A percentile compares a stretch with the other conserved stretches of the same genome.
Evolutionary conservation across 352 stramenopile genomes (phyloP).

Genomic region (Pythium folliculosum): DNA sequence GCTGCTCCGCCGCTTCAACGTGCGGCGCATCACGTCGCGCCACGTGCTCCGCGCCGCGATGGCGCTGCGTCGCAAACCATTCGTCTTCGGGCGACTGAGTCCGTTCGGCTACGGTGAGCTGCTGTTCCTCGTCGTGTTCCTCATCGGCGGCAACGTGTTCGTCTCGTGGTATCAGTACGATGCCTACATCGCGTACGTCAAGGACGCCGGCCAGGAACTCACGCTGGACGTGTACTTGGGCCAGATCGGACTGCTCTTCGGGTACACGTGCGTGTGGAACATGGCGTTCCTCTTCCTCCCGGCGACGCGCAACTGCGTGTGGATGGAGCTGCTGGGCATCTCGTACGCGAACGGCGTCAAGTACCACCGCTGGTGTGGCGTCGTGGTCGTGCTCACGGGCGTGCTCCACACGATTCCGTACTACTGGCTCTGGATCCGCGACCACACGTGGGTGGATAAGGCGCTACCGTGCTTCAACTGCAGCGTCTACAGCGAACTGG

Average conservation of each 20-base stretch:
- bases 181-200: constrained; percentile 13
- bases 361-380: constrained; percentile 41
- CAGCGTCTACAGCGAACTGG: constrained; percentile 19
- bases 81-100: constrained; percentile 12
- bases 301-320: constrained; percentile 35
- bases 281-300: constrained; percentile 60
- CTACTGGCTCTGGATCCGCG: constrained; percentile 28
- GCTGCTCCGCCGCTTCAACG: constrained; percentile 23
- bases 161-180: constrained; percentile 25
- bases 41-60: constrained; percentile 16
- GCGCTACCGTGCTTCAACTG: constrained; percentile 44
- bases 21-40: constrained; percentile 28
- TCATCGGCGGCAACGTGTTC: constrained; percentile 29
- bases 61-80: constrained; percentile 28
- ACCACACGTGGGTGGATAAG: constrained; percentile 24
- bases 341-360: constrained; percentile 46
- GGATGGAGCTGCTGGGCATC: constrained; percentile 46
- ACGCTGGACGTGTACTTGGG: constrained; percentile 5
- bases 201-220: background rate
- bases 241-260: constrained; percentile 19
- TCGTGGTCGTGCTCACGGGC: constrained; percentile 27
- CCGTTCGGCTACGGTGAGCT: constrained; percentile 26
- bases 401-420: constrained; percentile 18
- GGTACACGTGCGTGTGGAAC: constrained; percentile 68
- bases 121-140: constrained; percentile 27